Evolutionary conservation across 164 flowering plant genomes (phyloP).

Genomic region (Piper longum): DNA sequence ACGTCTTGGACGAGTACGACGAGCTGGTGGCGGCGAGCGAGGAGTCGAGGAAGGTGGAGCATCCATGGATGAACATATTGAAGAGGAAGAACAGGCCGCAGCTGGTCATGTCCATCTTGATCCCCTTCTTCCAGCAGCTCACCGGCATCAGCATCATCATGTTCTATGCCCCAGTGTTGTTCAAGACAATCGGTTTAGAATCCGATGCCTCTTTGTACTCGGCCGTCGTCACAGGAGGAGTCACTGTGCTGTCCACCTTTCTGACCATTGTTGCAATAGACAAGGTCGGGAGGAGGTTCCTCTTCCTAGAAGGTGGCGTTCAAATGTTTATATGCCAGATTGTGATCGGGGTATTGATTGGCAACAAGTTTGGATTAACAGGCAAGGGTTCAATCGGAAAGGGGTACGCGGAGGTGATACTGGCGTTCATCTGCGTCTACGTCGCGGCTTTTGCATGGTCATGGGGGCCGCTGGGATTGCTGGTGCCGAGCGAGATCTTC

Average conservation of each 20-base stretch:
- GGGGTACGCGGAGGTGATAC: slow-evolving; percentile 6
- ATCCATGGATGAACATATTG: slow-evolving; percentile 14
- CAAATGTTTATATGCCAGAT: slow-evolving; percentile 15
- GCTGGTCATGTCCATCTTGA: slow-evolving; percentile 8
- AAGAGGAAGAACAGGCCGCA: slow-evolving; percentile 16
- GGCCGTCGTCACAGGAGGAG: slow-evolving; percentile 13
- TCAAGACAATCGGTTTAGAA: slow-evolving; percentile 16
- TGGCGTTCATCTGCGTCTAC: slow-evolving; percentile 11
- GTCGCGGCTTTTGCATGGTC: slow-evolving; percentile 19
- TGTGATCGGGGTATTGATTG: slow-evolving; percentile 7
- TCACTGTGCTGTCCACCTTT: slow-evolving; percentile 11
- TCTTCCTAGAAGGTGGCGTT: slow-evolving; percentile 12
- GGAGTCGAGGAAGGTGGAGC: slow-evolving; percentile 3
- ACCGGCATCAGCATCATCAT: slow-evolving; percentile 9
- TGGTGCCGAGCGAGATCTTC: slow-evolving; percentile 2
- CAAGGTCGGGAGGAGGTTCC: slow-evolving; percentile 11
- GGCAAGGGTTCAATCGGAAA: slow-evolving; percentile 9
- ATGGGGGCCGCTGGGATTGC: slow-evolving; percentile 20
- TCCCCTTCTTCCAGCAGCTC: slow-evolving; percentile 2
- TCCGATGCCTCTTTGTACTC: slow-evolving; percentile 14
- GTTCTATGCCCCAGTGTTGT: not conserved
- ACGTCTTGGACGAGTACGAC: slow-evolving; percentile 12
- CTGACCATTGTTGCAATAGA: slow-evolving; percentile 10
- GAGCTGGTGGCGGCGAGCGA: slow-evolving; percentile 15
- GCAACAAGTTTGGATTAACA: slow-evolving; percentile 8